These are phyloP conservation scores for Plasmopara viticola DNA, from an alignment of 352 stramenopile species.

Conservation along the genomic window DNA sequence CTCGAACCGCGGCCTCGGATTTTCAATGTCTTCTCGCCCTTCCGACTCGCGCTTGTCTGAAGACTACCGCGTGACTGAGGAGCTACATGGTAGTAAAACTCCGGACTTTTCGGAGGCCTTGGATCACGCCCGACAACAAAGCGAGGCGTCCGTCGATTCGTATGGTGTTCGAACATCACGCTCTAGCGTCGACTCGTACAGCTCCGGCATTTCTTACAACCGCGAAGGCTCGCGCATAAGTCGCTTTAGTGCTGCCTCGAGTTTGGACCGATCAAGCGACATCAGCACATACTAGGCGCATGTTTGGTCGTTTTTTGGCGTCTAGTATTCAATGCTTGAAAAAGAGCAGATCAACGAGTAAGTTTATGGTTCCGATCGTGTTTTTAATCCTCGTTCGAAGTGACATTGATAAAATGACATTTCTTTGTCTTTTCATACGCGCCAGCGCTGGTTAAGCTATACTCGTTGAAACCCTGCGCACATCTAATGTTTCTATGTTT, in stretches of 20 bases:
- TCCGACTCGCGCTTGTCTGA: constrained; percentile 26
- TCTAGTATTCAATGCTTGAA: constrained; percentile 13
- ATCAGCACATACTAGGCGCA: constrained; percentile 24
- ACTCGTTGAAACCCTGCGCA: too few relatives aligned
- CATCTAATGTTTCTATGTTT: too few relatives aligned
- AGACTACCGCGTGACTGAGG: constrained; percentile 22
- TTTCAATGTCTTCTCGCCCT: constrained; percentile 33
- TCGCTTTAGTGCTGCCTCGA: constrained; percentile 41
- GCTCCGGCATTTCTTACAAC: constrained; percentile 58
- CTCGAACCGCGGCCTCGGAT: constrained; percentile 33
- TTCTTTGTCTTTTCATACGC: too few relatives aligned
- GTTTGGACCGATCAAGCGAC: constrained; percentile 23
- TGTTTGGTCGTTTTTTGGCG: constrained; percentile 18
- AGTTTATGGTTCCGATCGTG: too few relatives aligned
- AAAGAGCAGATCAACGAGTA: too few relatives aligned
- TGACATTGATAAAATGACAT: too few relatives aligned
- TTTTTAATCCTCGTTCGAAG: too few relatives aligned
- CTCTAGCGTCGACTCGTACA: constrained; percentile 60
- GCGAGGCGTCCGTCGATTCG: constrained; percentile 65
- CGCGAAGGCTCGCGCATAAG: constrained; percentile 60
- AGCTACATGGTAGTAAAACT: constrained; percentile 19
- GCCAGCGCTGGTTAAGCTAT: too few relatives aligned
- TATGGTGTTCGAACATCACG: constrained; percentile 55
- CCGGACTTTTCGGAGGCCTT: constrained; percentile 41
- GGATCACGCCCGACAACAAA: constrained; percentile 39